Evolutionary conservation across 1,139 yeast species (phyloP), one percentile per base, ranked within the genome.

Genomic region (Suhomyces ambrosiae): DNA sequence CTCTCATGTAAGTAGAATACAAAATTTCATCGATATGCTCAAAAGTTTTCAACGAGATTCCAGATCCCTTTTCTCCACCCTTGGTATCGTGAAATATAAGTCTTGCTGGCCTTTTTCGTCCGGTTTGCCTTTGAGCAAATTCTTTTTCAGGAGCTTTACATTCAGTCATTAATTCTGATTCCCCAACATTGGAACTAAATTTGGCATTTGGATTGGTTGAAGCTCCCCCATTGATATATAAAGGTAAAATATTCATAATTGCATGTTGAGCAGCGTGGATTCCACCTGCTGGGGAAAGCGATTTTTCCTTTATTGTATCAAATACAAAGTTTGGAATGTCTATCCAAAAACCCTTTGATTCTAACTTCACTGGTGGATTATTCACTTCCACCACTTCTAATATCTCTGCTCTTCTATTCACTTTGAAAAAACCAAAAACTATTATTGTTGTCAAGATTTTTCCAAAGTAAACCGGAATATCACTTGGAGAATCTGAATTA

Each of bases 181-280:
- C 73, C 0, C 73, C 73, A 6, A 68, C 45, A 30, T 47, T 56
- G 1, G 70, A 60, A 2, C 77, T 74, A n/a, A 80, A 80, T 26
- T 79, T 72, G 7, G 77, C 77, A 41, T 65, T 65, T 0, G 66
- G 63, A 28, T 61, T 56, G 4, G 69, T 60, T n/a, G 63, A 56
- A 1, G 68, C 69, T 2, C 67, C 65, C 2, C 73, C 71, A 40
- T 61, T 60, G 5, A 71, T 64, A 45, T 79, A 78, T 4, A 75
- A 50, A 0, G 96, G 95, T 17, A 89, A 58, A 46, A 86, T 72
- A 33, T 85, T 84, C 76, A 88, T 82, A 1, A 90, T 65, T 0
- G 88, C 88, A 65, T 92, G 99, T 49, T 89, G 94, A 0, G 96
- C 95, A 5, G 95, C 97, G 63, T 94, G 99, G n/a, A 92, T 87